phyloP scores from a whole-genome alignment of 495 filamentous ascomycete genomes.

The Sabuloglossum arenarium region DNA sequence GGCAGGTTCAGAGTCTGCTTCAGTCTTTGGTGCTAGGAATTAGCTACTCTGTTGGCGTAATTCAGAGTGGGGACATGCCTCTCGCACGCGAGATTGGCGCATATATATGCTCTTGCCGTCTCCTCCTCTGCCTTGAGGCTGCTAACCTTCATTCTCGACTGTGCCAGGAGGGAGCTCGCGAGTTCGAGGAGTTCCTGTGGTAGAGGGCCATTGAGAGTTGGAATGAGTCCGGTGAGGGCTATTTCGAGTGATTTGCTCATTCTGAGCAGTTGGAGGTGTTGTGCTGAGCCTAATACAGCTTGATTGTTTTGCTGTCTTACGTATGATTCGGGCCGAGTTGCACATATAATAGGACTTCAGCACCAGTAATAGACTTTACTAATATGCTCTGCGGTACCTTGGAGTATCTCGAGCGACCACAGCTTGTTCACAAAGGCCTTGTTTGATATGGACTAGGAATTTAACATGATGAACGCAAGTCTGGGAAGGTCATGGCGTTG shows the following conservation, averaged over 20 bases:
- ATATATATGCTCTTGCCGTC: constrained; percentile 51
- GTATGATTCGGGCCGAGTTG: neutral
- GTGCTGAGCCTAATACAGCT: too few species aligned
- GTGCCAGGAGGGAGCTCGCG: constrained; percentile 61
- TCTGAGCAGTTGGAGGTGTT: neutral
- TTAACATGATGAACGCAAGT: neutral
- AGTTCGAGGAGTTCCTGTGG: constrained; percentile 58
- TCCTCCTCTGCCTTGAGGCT: constrained; percentile 41
- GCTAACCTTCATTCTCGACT: constrained; percentile 40
- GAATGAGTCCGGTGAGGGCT: constrained; percentile 53
- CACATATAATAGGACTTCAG: neutral
- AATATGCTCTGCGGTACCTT: too few species aligned
- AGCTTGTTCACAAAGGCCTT: too few species aligned
- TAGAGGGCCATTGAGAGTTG: constrained; percentile 48
- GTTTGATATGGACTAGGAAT: too few species aligned
- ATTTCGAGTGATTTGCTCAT: constrained; percentile 65
- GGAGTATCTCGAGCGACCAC: too few species aligned
- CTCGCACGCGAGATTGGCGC: constrained; percentile 82
- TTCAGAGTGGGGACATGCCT: constrained; percentile 23
- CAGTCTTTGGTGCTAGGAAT: constrained; percentile 29
- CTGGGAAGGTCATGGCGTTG: too few species aligned
- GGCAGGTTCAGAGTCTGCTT: constrained; percentile 72
- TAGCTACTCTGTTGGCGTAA: neutral
- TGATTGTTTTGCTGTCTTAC: neutral
- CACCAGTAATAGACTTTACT: neutral